These are phyloP conservation scores for Scutellaria minor DNA, from an alignment of 257 asterid genomes.

Conservation along the genomic window DNA sequence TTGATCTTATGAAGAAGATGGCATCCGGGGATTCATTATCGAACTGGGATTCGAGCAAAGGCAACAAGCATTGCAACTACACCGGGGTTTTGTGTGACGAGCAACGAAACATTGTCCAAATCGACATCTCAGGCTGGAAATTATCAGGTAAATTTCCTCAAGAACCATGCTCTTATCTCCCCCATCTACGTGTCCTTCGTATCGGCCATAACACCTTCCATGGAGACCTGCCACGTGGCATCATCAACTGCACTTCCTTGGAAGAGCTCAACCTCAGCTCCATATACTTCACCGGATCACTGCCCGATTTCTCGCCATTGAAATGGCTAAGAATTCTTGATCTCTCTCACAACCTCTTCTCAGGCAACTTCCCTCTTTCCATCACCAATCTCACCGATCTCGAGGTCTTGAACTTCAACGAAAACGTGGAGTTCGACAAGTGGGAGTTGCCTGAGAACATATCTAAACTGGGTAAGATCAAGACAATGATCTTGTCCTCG, in stretches of 20 bases:
- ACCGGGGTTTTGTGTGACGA: conserved; percentile 69
- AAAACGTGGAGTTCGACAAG: conserved; percentile 46
- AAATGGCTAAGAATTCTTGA: conserved; percentile 55
- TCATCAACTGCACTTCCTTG: conserved; percentile 60
- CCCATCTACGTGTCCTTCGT: conserved; percentile 55
- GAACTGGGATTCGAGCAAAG: conserved; percentile 52
- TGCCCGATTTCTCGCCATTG: conserved; percentile 75
- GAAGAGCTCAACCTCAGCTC: conserved; percentile 61
- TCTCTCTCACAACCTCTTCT: conserved; percentile 64
- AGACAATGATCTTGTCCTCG: conserved; percentile 55
- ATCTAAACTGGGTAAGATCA: conserved; percentile 49
- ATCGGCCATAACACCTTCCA: conserved; percentile 54
- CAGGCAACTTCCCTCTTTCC: conserved; percentile 77
- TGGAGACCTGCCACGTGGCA: conserved; percentile 58
- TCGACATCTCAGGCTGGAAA: conserved; percentile 71
- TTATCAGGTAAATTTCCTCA: conserved; percentile 67
- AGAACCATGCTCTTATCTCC: conserved; percentile 65
- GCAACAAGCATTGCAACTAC: conserved; percentile 47
- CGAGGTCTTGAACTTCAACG: conserved; percentile 63
- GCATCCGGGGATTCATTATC: conserved; percentile 52
- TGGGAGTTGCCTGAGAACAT: conserved; percentile 71
- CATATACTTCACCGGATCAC: conserved; percentile 47
- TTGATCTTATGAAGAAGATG: conserved; percentile 47
- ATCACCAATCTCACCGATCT: conserved; percentile 68
- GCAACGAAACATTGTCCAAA: conserved; percentile 44